Base-by-base conservation (phyloP, 73 alveolate species). In the Tetrahymena borealis region DNA sequence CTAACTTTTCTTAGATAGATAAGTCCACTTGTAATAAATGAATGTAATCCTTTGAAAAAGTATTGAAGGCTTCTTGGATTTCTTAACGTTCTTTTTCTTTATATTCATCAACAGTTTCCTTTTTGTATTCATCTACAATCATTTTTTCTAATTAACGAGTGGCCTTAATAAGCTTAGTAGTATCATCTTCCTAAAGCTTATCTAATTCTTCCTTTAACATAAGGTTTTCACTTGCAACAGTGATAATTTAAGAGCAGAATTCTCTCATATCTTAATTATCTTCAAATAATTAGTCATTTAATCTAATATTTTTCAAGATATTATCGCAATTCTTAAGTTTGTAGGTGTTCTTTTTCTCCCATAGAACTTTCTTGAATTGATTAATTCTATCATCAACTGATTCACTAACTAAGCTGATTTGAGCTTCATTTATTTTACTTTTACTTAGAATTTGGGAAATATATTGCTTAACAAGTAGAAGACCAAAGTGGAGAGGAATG, bases 171-270 rank as follows among this genome's bases (percentile, higher is more conserved):
- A 78, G 90, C 20, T 39, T 13, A n/a, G 90, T 92, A 1, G 95
- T 91, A 92, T 92, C 95, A 92, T 92, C 95, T 91, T 78, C 90
- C 9, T 78, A 41, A 36, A 92, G 40, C 2, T 78, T 79, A 92
- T 92, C 95, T 28, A 91, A 38, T 33, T 92, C 95, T 78, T 92
- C 95, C 38, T 92, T 32, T 78, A 40, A 78, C 90, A 92, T 92
- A 12, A 92, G 32, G 39, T 92, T 18, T 92, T 78, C 43, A 37
- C 77, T 79, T n/a, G 92, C 91, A 38, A 39, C 90, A 7, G 40
- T 37, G 36, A 92, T 92, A 20, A 78, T 78, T 7, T 36, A 28
- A 28, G 90, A 35, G 13, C 91, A 60, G 13, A 60, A 60, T 20
- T 60, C 85, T 60, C 28, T 60, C 85, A 60, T 60, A 24, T 18